Base-by-base conservation (phyloP, 2,329 filamentous ascomycete genomes). In the Aspergillus calidoustus region DNA sequence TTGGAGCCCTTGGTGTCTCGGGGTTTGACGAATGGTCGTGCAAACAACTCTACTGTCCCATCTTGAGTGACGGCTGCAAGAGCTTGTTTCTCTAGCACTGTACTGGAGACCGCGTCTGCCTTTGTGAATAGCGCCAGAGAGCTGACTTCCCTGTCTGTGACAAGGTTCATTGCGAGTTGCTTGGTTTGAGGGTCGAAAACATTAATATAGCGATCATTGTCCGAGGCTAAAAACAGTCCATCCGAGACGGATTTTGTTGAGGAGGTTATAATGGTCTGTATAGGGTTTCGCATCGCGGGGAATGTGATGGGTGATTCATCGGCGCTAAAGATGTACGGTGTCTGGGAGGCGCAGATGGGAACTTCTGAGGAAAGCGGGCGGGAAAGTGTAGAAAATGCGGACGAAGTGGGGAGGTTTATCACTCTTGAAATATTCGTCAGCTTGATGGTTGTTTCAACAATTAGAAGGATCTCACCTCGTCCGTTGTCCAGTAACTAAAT, bases 191-290 rank as follows among this genome's bases (percentile, higher is more conserved):
- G 70, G 63, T 82, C 77, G 58, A 83, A 83, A 41, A 84, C 73
- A 62, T 82, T 83, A 64, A 84, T 78, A 65, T 81, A 83, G 52
- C 81, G 80, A 63, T 82, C 81, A 15, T 76, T 74, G 66, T 84
- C 82, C 30, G 81, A 79, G 11, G 80, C 80, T 22, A 84, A 77
- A 68, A 84, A 84, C 50, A 72, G 66, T 30, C 76, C 76, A 22
- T 73, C 68, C 25, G 71, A 69, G 51, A 68, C 69, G 44, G 74
- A 72, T 43, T 76, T 69, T 31, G 69, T 65, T 28, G 74, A 76
- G 4, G 81, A 81, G n/a, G 78, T 69, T 60, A 82, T 69, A 34
- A 84, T 69, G 4, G 77, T 79, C 63, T 81, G 81, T 41, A 84
- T 77, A n/a, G 77, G 70, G 59, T 81, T 82, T 58, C 77, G 79